Base-by-base conservation (phyloP, 2,329 filamentous ascomycete species). In the Ciborinia camelliae region DNA sequence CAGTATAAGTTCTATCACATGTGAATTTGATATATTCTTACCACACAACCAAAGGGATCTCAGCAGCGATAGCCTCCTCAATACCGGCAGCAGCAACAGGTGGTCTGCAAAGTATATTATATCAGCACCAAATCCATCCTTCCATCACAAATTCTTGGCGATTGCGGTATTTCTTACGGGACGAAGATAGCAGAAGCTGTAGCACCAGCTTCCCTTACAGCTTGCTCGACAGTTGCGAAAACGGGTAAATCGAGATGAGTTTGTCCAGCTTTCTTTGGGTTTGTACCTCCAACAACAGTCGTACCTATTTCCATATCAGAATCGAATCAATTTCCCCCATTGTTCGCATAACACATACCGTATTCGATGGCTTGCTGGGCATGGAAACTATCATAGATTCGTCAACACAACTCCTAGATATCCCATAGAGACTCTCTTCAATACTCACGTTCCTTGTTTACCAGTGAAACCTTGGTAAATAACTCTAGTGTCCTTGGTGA, bases 341-440 rank as follows among this genome's bases (percentile, higher is more conserved):
- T 41, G 20, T 20, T 35, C 48, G 53, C 64, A 63, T 50, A 10
- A 54, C 65, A 74, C 73, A 77, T 91, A 96, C 92, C 95, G 81
- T 99, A 99, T 80, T 96, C 95, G 80, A 99, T 97, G 72, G 95
- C 95, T 82, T 97, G 93, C 79, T 92, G 86, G 71, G 95, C 95
- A 80, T 99, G 95, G 85, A 99, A 99, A 74, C 94, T 98, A 73
- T 63, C 61, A 61, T 68, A 68, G 65, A 53, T 70, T 78, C 69
- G 78, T 78, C 71, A 76, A 68, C 54, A 68, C 28, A 52, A 10
- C 48, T 30, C 41, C 65, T 57, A 52, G 41, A 63, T 59, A 47
- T 51, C 47, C 54, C 37, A 47, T 28, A 43, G 12, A 45, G 30
- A 18, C 18, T 23, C 30, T n/a, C 37, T 15, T n/a, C 57, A 58